Base-by-base conservation (phyloP, 2,329 filamentous ascomycete species). In the Venturia carpophila region DNA sequence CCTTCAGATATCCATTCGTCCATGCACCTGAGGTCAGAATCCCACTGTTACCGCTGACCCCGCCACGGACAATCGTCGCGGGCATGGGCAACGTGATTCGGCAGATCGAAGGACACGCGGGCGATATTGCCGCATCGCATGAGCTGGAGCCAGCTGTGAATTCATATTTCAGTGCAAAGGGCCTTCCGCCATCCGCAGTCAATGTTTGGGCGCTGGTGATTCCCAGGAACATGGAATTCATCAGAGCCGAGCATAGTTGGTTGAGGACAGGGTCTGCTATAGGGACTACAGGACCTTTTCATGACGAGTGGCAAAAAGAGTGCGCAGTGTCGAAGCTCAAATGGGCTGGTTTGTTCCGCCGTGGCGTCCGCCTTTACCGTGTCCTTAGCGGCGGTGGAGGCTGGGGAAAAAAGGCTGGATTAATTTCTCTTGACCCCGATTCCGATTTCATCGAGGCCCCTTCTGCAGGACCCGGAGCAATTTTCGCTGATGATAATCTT, bases 11-110 rank as follows among this genome's bases (percentile, higher is more conserved):
- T 37, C 52, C 52, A 6, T 37, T 58, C 11, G 30, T 37, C 30
- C 15, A 58, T 5, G 6, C 15, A 37, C 2, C 30, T 37, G 30
- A 1, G 11, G 7, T 58, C 17, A 37, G 27, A 3, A 37, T 58
- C 17, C 79, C 87, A 0, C 75, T 92, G 3, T 74, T 86, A 13
- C 84, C 88, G 0, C 73, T 92, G 43, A 90, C 88, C 0, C 73
- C 76, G 6, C 81, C 87, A 19, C 83, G 88, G 21, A 78, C 76
- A 60, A 85, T 94, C 43, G 76, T 81, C 0, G 82, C 84, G 45
- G 85, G 86, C 43, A 84, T 92, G 70, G 91, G 91, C 3, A 95
- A 95, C 74, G 93, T 95, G 65, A 79, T 94, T 27, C 84, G 87
- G 41, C 82, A 84, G 52, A 72, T 92, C 11, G 69, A 73, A 30